Percentiles rank a stretch among this genome's conserved stretches.
These are phyloP conservation scores for Meira miltonrushii DNA, from an alignment of 1,284 basidiomycete genomes.

Conservation along the genomic window DNA sequence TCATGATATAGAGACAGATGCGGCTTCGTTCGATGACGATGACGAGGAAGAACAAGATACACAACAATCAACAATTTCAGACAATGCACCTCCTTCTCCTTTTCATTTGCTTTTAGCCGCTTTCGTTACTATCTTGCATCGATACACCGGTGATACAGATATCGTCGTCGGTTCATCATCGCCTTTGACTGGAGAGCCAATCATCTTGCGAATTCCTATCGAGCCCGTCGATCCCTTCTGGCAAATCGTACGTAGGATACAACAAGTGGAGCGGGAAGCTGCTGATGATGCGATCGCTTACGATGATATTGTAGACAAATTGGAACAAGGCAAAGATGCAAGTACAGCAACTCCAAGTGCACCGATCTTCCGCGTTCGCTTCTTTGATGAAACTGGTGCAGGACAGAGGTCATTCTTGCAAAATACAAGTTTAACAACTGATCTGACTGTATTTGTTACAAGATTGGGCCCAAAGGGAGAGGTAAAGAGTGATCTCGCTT, in stretches of 20 bases:
- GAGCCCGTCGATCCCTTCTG: constrained; percentile 86
- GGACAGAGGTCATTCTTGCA: constrained; percentile 54
- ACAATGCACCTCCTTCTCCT: constrained; percentile 61
- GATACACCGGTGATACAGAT: constrained; percentile 93
- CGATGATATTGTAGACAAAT: constrained; percentile 66
- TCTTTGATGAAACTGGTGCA: constrained; percentile 84
- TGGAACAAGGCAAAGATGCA: constrained; percentile 34
- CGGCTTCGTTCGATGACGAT: constrained; percentile 17
- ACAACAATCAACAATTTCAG: background rate
- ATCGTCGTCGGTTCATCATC: constrained; percentile 85
- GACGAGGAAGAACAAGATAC: constrained; percentile 19
- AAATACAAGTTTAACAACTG: constrained; percentile 68
- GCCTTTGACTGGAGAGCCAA: constrained; percentile 65
- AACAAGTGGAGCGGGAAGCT: constrained; percentile 77
- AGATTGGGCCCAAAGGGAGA: constrained; percentile 25
- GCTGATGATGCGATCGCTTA: constrained; percentile 78
- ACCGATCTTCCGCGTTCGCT: constrained; percentile 83
- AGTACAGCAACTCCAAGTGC: constrained; percentile 17
- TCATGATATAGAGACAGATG: constrained; percentile 63
- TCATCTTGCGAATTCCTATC: constrained; percentile 77
- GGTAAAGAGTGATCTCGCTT: constrained; percentile 1
- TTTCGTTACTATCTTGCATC: constrained; percentile 82
- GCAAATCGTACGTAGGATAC: constrained; percentile 79
- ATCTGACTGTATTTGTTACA: constrained; percentile 70
- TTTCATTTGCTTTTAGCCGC: constrained; percentile 88